Evolutionary conservation across 1,139 yeast species (phyloP).

Genomic region (Blastobotrys serpentis): DNA sequence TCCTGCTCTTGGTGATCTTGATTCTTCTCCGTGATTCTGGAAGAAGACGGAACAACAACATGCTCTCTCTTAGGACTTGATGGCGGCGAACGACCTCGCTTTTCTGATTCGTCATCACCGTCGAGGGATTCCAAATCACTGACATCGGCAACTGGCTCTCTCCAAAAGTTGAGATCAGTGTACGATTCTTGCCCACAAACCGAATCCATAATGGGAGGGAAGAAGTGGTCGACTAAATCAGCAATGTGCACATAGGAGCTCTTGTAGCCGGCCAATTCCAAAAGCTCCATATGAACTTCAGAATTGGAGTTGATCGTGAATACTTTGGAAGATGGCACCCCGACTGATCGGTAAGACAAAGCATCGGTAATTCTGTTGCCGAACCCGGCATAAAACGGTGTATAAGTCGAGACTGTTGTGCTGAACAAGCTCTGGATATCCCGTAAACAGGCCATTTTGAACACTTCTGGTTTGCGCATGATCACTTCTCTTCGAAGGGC

Average conservation of each 20-base stretch:
- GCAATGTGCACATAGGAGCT: slow-evolving; percentile 87
- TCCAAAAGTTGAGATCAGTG: slow-evolving; percentile 90
- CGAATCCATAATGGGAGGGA: slow-evolving; percentile 63
- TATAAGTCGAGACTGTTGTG: slow-evolving; percentile 37
- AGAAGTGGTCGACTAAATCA: slow-evolving; percentile 94
- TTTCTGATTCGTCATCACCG: slow-evolving; percentile 26
- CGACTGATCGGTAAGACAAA: slow-evolving; percentile 87
- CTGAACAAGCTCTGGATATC: slow-evolving; percentile 70
- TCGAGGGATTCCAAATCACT: slow-evolving; percentile 50
- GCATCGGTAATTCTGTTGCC: slow-evolving; percentile 98
- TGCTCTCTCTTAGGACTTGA: slow-evolving; percentile 1
- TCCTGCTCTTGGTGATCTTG: slow-evolving; percentile 25
- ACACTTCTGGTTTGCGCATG: slow-evolving; percentile 91
- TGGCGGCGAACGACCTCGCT: slow-evolving; percentile 14
- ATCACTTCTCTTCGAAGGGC: slow-evolving; percentile 91
- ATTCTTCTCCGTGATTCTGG: background rate
- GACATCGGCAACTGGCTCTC: slow-evolving; percentile 70
- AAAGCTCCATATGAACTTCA: slow-evolving; percentile 94
- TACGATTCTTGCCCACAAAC: slow-evolving; percentile 45
- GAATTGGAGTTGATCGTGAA: slow-evolving; percentile 97
- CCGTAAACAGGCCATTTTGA: slow-evolving; percentile 93
- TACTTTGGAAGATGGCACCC: slow-evolving; percentile 90
- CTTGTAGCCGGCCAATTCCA: slow-evolving; percentile 90
- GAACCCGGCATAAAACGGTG: slow-evolving; percentile 96
- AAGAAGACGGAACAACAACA: background rate